These are phyloP conservation scores for Pholiota microspora DNA, from an alignment of 768 basidiomycete genomes.

Conservation along the genomic window DNA sequence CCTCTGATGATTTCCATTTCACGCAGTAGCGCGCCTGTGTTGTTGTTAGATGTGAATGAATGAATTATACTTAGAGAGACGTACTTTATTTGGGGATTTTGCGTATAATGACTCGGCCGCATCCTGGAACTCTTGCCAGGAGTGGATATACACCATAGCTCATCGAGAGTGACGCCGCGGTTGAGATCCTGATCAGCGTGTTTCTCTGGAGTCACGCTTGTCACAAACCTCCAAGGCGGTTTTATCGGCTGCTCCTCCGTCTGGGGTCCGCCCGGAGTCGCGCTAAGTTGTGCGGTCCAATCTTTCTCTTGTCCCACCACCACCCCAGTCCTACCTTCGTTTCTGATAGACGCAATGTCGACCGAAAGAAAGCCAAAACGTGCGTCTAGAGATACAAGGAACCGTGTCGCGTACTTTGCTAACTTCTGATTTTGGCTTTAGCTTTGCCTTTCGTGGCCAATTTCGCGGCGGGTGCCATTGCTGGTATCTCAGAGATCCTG, in stretches of 20 bases:
- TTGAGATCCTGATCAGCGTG: constrained; percentile 14
- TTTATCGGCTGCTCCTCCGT: constrained; percentile 22
- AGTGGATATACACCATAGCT: constrained; percentile 85
- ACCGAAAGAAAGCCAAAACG: constrained; percentile 32
- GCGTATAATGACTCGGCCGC: constrained; percentile 85
- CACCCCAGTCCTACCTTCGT: not conserved
- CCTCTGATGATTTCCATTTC: constrained; percentile 86
- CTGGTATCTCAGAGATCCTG: constrained; percentile 82
- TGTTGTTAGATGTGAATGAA: constrained; percentile 3
- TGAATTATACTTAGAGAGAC: constrained; percentile 21
- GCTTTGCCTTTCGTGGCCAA: constrained; percentile 86
- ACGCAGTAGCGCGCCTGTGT: constrained; percentile 83
- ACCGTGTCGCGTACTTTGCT: constrained; percentile 6
- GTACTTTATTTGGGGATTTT: constrained; percentile 74
- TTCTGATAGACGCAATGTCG: constrained; percentile 14
- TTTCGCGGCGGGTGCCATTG: constrained; percentile 94
- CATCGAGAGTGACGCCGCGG: constrained; percentile 34
- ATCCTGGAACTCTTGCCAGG: constrained; percentile 89
- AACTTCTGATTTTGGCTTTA: constrained; percentile 25
- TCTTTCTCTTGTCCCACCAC: not conserved
- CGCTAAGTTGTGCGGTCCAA: too few species aligned
- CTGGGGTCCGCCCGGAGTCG: constrained; percentile 14
- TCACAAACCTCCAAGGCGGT: constrained; percentile 7
- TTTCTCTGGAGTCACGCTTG: not conserved
- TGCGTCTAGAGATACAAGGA: constrained; percentile 10